Evolutionary conservation across 108 stramenopile genomes (phyloP).

Genomic region (Craspedostauros australis): DNA sequence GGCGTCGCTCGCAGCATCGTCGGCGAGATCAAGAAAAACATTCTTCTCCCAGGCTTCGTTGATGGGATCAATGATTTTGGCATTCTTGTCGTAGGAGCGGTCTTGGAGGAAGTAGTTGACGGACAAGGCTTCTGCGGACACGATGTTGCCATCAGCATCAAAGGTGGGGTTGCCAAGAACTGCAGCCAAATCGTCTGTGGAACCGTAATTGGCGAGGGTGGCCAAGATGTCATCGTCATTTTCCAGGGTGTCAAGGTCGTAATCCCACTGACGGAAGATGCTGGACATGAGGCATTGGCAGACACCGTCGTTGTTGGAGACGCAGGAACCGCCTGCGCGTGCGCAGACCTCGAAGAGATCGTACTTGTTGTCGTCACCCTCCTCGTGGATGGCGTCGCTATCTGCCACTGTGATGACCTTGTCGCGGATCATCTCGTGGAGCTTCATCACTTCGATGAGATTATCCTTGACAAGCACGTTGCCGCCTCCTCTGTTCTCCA

Average conservation of each 20-base stretch:
- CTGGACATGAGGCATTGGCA: conserved; percentile 41
- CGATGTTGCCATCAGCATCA: conserved; percentile 13
- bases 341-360: conserved; percentile 30
- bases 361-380: conserved; percentile 11
- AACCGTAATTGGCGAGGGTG: conserved; percentile 33
- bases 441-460: conserved; percentile 23
- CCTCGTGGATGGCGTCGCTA: conserved; percentile 12
- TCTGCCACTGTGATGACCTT: too few species aligned
- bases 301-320: conserved; percentile 17
- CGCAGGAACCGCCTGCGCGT: conserved; percentile 32
- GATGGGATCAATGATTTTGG: conserved; percentile 21
- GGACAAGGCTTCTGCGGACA: conserved; percentile 37
- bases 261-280: conserved; percentile 46
- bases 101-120: conserved; percentile 47
- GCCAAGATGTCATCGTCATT: conserved; percentile 30
- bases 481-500: neutral
- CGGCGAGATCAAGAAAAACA: conserved; percentile 14
- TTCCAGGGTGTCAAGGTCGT: conserved; percentile 34
- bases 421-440: conserved; percentile 30
- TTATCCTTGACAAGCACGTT: conserved; percentile 42
- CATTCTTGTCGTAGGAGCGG: conserved; percentile 15
- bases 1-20: neutral
- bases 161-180: conserved; percentile 25
- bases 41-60: conserved; percentile 38
- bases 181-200: conserved; percentile 28